A percentile compares a stretch with the other conserved stretches of the same genome.
Conservation (phyloP, 1,284 basidiomycete species). For the Cutaneotrichosporon mucoides region DNA sequence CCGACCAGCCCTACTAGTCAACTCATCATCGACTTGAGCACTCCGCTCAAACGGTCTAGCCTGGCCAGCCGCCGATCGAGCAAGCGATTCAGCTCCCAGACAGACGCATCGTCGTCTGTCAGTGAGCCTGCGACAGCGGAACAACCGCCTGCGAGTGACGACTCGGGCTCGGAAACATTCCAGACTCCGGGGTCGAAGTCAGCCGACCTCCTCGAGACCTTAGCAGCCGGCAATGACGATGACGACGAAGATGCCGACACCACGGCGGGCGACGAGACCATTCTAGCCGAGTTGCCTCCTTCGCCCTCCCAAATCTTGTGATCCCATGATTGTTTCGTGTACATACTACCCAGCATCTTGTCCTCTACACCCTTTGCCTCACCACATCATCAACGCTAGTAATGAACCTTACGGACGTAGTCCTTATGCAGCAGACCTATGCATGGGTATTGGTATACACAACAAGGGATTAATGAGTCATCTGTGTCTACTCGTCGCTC, state of each 20-base stretch:
- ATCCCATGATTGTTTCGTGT: neutral
- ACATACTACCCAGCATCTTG: conserved; percentile 18
- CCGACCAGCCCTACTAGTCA: neutral
- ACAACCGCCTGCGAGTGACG: neutral
- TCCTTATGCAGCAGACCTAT: neutral
- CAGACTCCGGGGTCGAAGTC: neutral
- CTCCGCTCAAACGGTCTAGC: conserved; percentile 3
- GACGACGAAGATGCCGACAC: conserved; percentile 8
- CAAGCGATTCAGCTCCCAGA: neutral
- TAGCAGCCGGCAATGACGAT: neutral
- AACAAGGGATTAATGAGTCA: neutral
- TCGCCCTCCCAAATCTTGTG: neutral
- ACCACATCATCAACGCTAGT: neutral
- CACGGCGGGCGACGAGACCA: conserved; percentile 5
- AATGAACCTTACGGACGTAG: neutral
- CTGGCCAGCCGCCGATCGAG: neutral
- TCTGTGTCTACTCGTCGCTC: neutral
- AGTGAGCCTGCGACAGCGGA: neutral
- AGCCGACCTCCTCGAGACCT: neutral
- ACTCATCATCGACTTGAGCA: conserved; percentile 1
- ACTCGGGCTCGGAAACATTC: neutral
- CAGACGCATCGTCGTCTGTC: too few species aligned
- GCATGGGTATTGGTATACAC: conserved; percentile 8
- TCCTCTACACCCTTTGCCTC: neutral
- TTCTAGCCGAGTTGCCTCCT: neutral